These are phyloP conservation scores for Penicillium goetzii DNA, from an alignment of 495 filamentous ascomycete genomes.

Conservation along the genomic window DNA sequence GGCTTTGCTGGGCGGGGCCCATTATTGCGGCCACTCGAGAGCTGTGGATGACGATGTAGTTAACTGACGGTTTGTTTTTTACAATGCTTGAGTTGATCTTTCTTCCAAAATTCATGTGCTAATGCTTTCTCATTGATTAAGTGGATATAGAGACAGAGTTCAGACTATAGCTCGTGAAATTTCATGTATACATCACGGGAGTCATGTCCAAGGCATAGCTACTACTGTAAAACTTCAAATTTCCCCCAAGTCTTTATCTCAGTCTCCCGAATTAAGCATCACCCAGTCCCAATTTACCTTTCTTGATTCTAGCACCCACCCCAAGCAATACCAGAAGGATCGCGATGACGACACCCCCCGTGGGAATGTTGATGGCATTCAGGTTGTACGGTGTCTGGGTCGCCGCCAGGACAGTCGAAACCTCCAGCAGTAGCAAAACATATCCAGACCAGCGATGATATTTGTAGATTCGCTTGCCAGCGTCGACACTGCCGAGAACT, in stretches of 20 bases:
- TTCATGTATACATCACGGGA: neutral
- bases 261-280: neutral
- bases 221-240: neutral
- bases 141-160: neutral
- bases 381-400: conserved; percentile 72
- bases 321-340: conserved; percentile 66
- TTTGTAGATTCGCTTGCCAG: conserved; percentile 82
- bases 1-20: conserved; percentile 5
- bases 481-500: conserved; percentile 76
- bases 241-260: neutral
- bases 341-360: conserved; percentile 70
- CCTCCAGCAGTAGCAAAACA: conserved; percentile 64
- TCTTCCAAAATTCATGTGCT: neutral
- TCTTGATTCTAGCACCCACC: conserved; percentile 75
- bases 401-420: conserved; percentile 75
- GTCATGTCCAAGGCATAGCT: neutral
- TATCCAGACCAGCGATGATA: conserved; percentile 87
- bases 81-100: no score
- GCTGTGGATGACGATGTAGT: no score
- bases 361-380: conserved; percentile 63
- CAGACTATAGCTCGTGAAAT: neutral
- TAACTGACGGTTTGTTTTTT: no score
- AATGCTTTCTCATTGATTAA: neutral
- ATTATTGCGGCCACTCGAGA: neutral
- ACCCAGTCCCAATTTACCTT: conserved; percentile 75